Conservation (phyloP, 2,329 filamentous ascomycete species). For the Acarospora socialis region DNA sequence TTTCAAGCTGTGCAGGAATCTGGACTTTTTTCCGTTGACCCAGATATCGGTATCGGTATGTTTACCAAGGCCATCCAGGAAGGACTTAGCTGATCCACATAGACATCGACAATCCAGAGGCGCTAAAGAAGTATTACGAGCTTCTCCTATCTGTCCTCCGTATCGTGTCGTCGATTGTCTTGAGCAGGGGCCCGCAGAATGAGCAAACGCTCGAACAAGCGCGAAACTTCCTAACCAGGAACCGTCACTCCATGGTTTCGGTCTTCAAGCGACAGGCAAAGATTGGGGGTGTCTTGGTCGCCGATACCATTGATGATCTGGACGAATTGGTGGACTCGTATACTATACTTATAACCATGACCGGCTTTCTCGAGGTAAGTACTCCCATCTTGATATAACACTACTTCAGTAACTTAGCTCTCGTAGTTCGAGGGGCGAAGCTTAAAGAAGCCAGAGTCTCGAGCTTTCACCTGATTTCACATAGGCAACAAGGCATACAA, state of each 20-base stretch:
- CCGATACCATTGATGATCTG: constrained; percentile 45
- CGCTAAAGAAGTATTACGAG: constrained; percentile 68
- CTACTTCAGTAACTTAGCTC: too few relatives aligned
- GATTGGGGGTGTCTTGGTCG: constrained; percentile 42
- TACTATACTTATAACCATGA: constrained; percentile 67
- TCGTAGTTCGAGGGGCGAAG: too few relatives aligned
- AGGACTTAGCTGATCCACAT: constrained; percentile 12
- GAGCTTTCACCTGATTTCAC: too few relatives aligned
- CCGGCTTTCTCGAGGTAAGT: constrained; percentile 73
- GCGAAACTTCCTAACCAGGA: constrained; percentile 64
- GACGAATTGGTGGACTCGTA: constrained; percentile 73
- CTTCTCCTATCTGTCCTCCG: constrained; percentile 68
- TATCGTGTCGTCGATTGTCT: constrained; percentile 66
- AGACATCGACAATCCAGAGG: constrained; percentile 53
- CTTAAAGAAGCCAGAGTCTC: too few relatives aligned
- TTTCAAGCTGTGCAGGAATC: constrained; percentile 70
- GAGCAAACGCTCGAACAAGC: constrained; percentile 57
- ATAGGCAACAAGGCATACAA: too few relatives aligned
- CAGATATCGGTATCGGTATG: constrained; percentile 67
- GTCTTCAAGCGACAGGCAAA: constrained; percentile 82
- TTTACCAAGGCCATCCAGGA: constrained; percentile 9
- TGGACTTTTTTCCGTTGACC: constrained; percentile 76
- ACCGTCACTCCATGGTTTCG: constrained; percentile 70
- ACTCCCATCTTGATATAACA: not conserved
- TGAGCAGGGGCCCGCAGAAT: constrained; percentile 72